Base-by-base conservation (phyloP, 192 early-diverging fungal genomes). In the Funneliformis geosporum region DNA sequence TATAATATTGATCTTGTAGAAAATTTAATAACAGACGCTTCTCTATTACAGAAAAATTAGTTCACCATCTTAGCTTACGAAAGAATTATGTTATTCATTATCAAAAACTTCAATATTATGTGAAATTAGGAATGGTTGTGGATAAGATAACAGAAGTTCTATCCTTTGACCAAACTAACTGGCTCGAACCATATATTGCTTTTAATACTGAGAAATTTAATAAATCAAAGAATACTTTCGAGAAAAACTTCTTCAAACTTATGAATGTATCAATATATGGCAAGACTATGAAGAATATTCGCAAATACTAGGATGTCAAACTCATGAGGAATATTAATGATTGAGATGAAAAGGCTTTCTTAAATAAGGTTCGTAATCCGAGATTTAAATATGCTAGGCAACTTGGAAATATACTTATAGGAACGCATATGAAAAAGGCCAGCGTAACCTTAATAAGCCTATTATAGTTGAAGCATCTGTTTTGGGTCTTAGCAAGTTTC, bases 111-210 rank as follows among this genome's bases (percentile, higher is more conserved):
- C 44, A 46, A 11, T 46, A 46, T 46, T 46, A 47, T 47, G 21
- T n/a, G 33, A 28, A n/a, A 28, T 23, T 38, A 71, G 42, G 68
- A 71, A 71, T 71, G 68, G 9, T 28, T 40, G 33, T 71, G n/a
- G 68, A 40, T 40, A 11, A 71, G 16, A 39, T 71, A 10, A 40
- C 27, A 40, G 33, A 21, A 71, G 33, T 71, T 8, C 21, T 71
- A 60, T 55, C 23, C 12, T 75, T 75, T 21, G 33, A 75, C 8
- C 73, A 75, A 47, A 25, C 73, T 28, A n/a, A n/a, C 11, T 75
- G 73, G 73, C 59, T 75, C 18, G 55, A 23, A 5, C 73, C 73
- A 55, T 75, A 75, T 61, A 75, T 75, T 16, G 33, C 12, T 9
- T 8, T 60, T 11, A 75, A 75, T 27, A 75, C 73, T 12, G 18